Evolutionary conservation across 176 grass and related monocot species (phyloP), one percentile per base, ranked within the genome.

Genomic region (Pontederia crassipes): DNA sequence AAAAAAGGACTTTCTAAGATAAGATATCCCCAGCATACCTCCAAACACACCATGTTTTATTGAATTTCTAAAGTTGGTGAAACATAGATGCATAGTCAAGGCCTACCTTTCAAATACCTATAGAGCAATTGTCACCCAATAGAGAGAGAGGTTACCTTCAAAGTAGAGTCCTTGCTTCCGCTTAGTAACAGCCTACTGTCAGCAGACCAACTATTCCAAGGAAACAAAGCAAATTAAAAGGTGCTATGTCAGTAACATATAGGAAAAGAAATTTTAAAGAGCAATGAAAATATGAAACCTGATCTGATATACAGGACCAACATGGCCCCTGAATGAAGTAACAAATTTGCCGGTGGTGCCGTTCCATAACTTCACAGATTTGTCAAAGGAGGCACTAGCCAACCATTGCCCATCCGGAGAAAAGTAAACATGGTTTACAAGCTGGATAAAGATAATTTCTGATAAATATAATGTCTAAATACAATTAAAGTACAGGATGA

Each of bases 381-480:
- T 98, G 65, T 92, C 93, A 83, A 97, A 98, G 35, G 93, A 97
- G 53, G 87, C 93, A 72, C 93, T 97, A 56, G 87, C 93, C 73
- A 97, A 65, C 93, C 93, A 97, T 66, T 92, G 93, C 11, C 93
- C 93, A 65, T 98, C 93, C 62, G 93, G 93, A 48, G 93, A 98
- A 84, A 98, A 98, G 67, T 98, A 98, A 14, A 98, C 93, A 77
- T 98, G 93, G 68, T 97, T 97, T 65, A 97, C 93, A 49, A 91
- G 78, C 93, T 97, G 76, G 26, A 77, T 47, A 57, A 54, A 47
- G 4, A 55, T 17, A 24, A 62, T 8, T 54, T 10, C 26, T 53
- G 24, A 54, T 73, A 55, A 10, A 40, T 40, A 40, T 40, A 7
- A 40, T 40, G 32, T 40, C 32, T 40, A 40, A 40, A 40, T 40